Percentiles rank a stretch among this genome's conserved stretches.
These are phyloP conservation scores for Avena insularis DNA, from an alignment of 176 grass and related monocot genomes.

Conservation along the genomic window DNA sequence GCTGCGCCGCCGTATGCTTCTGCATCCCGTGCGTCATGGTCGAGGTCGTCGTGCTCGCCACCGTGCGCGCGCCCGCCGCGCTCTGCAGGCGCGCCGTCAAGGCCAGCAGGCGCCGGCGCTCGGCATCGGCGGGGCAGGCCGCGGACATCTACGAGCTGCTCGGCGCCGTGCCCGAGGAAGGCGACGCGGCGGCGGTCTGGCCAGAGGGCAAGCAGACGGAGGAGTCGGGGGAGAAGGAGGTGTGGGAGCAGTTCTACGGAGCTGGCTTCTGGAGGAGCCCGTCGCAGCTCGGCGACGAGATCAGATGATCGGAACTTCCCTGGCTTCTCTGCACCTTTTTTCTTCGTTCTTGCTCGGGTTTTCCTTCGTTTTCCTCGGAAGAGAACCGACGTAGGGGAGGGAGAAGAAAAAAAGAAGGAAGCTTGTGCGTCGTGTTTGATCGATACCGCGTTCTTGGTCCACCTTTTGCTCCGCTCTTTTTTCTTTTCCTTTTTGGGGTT, in stretches of 20 bases:
- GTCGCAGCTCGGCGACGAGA: conserved; percentile 60
- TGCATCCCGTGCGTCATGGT: conserved; percentile 75
- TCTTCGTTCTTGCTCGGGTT: conserved; percentile 19
- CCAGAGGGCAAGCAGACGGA: not conserved
- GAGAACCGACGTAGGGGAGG: not conserved
- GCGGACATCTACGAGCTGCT: conserved; percentile 62
- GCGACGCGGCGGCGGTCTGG: not conserved
- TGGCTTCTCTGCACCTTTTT: not conserved
- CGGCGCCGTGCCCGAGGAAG: not conserved
- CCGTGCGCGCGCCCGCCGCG: conserved; percentile 69
- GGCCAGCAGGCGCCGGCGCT: conserved; percentile 39
- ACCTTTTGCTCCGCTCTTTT: not conserved
- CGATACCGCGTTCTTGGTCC: conserved; percentile 24
- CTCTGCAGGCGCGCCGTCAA: conserved; percentile 54
- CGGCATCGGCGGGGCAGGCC: conserved; percentile 34
- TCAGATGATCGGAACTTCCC: conserved; percentile 37
- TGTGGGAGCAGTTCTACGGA: conserved; percentile 77
- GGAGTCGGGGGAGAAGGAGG: conserved; percentile 62
- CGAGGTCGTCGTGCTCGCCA: conserved; percentile 77
- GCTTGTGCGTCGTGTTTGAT: not conserved
- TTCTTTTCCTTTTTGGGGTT: not conserved
- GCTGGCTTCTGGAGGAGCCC: conserved; percentile 93
- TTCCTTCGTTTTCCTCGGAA: conserved; percentile 39
- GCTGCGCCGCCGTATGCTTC: conserved; percentile 75
- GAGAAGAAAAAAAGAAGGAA: not conserved